Evolutionary conservation across 768 basidiomycete species (phyloP).

Genomic region (Suillus variegatus): DNA sequence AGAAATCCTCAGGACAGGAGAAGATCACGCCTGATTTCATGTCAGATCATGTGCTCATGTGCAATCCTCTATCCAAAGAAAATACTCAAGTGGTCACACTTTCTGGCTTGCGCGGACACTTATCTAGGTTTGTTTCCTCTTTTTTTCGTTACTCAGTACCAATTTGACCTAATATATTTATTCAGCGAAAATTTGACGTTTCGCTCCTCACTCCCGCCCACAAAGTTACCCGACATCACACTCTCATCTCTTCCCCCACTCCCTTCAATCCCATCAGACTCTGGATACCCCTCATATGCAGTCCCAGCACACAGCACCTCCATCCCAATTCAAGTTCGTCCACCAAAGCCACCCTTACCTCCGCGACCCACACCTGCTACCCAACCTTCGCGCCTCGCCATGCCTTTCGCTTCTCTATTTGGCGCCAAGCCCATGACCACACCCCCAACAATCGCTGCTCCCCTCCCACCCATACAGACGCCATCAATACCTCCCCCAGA

Average conservation of each 20-base stretch:
- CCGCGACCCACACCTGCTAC: conserved; percentile 30
- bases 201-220: conserved; percentile 43
- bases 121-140: conserved; percentile 53
- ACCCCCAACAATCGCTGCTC: conserved; percentile 30
- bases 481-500: conserved; percentile 29
- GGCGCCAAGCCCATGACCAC: conserved; percentile 40
- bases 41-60: conserved; percentile 79
- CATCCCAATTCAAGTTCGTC: conserved; percentile 35
- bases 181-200: conserved; percentile 41
- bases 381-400: conserved; percentile 52
- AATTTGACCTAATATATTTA: conserved; percentile 25
- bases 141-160: conserved; percentile 31
- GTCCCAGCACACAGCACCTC: conserved; percentile 41
- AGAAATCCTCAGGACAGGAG: conserved; percentile 51
- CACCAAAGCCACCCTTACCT: conserved; percentile 53
- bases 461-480: conserved; percentile 25
- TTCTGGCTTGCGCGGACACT: conserved; percentile 77
- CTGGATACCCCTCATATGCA: conserved; percentile 49
- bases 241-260: conserved; percentile 56
- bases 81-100: conserved; percentile 67
- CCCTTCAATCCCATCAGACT: conserved; percentile 38
- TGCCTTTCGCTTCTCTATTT: conserved; percentile 84
- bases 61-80: conserved; percentile 49
- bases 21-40: conserved; percentile 73
- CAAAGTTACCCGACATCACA: conserved; percentile 39